Base-by-base conservation (phyloP, 768 basidiomycete species). In the Collybiopsis confluens region DNA sequence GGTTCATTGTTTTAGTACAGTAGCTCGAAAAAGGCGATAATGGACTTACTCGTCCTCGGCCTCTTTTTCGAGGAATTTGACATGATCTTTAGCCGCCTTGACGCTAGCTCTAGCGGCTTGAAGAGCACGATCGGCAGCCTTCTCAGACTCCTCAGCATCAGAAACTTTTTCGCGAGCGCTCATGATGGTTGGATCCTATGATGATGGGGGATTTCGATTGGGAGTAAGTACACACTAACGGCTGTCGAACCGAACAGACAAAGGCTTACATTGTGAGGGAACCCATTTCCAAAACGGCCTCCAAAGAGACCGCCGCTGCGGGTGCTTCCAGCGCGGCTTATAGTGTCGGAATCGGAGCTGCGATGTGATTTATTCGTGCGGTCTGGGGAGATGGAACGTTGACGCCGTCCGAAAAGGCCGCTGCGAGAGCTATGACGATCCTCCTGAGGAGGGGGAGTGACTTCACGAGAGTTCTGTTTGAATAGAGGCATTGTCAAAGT, bases 31-130 rank as follows among this genome's bases (percentile, higher is more conserved):
- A 13, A 45, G n/a, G n/a, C 5, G 59, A 37, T 23, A 37, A n/a
- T n/a, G n/a, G n/a, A 56, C 73, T 54, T 55, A 74, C 74, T 76
- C 72, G 56, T 73, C 70, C 20, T 65, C 56, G 3, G 70, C 71
- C 53, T 73, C 73, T 11, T 63, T 58, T 62, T 76, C 73, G 11
- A 76, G 65, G 40, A 64, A 58, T n/a, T 61, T 59, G 27, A 72
- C 72, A 41, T 76, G 73, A 23, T 70, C 68, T 40, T 58, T 63
- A 1, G 73, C 73, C 44, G 65, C 68, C 18, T 64, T 61, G 18
- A 73, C 74, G n/a, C 24, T 30, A 20, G 24, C 33, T 37, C 52
- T 44, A 10, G 42, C 42, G 18, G 38, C 37, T 11, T 44, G 41
- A 4, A 53, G 20, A 24, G 52, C 52, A 16, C 43, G 26, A 41